Conservation (phyloP, 1,284 basidiomycete species). For the Ceratobasidium papillatum region DNA sequence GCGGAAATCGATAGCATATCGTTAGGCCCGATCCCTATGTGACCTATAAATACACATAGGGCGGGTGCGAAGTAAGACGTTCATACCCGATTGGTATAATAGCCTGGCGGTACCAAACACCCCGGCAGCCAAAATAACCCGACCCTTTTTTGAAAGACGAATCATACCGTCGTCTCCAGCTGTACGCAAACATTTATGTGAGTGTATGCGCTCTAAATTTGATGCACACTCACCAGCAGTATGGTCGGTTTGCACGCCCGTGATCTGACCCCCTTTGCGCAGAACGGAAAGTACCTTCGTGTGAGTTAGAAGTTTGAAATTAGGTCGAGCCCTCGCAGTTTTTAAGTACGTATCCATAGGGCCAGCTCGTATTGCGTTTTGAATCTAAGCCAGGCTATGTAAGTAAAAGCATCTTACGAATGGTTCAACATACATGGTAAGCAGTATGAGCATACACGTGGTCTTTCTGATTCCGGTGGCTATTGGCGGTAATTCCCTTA, state of each 20-base stretch:
- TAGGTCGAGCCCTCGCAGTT: slow-evolving; percentile 61
- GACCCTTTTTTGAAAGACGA: slow-evolving; percentile 64
- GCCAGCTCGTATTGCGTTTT: slow-evolving; percentile 66
- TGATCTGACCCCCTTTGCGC: slow-evolving; percentile 65
- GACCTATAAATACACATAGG: slow-evolving; percentile 55
- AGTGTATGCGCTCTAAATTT: neutral
- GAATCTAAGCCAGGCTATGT: slow-evolving; percentile 61
- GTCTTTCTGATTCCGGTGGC: slow-evolving; percentile 64
- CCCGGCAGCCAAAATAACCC: slow-evolving; percentile 69
- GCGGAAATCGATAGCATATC: slow-evolving; percentile 67
- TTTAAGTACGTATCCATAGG: slow-evolving; percentile 68
- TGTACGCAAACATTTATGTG: slow-evolving; percentile 51
- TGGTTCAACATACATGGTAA: slow-evolving; percentile 57
- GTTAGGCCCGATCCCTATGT: slow-evolving; percentile 66
- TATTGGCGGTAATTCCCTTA: slow-evolving; percentile 63
- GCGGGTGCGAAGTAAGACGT: neutral
- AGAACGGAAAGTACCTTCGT: slow-evolving; percentile 62
- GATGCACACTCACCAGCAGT: slow-evolving; percentile 50
- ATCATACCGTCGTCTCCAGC: slow-evolving; percentile 64
- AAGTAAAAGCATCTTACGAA: neutral
- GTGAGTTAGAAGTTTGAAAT: slow-evolving; percentile 62
- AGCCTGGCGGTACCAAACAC: slow-evolving; percentile 63
- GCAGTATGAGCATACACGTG: slow-evolving; percentile 65
- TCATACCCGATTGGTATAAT: slow-evolving; percentile 60
- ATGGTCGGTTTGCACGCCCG: slow-evolving; percentile 70